Evolutionary conservation across 2,329 filamentous ascomycete species (phyloP).

Genomic region (Penicillium decumbens): DNA sequence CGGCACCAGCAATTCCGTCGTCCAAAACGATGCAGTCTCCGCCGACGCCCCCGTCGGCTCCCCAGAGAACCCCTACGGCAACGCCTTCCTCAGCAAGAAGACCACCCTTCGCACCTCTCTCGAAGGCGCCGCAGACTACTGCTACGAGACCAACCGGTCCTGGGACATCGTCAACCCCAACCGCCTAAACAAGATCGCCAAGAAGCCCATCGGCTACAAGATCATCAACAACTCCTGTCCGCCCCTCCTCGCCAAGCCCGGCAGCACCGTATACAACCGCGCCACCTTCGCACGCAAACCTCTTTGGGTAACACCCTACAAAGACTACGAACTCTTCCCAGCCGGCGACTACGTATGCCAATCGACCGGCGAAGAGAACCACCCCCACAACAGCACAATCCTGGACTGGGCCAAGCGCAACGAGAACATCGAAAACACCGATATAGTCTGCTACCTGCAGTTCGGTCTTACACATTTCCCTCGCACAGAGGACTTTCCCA

Average conservation of each 20-base stretch:
- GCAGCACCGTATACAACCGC: conserved; percentile 54
- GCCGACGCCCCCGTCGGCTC: conserved; percentile 56
- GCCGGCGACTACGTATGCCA: conserved; percentile 60
- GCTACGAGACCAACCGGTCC: conserved; percentile 45
- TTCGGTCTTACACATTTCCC: conserved; percentile 55
- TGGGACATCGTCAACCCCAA: conserved; percentile 30
- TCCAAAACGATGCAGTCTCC: conserved; percentile 37
- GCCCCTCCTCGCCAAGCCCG: conserved; percentile 46
- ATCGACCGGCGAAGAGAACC: conserved; percentile 42
- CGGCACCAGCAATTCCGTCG: conserved; percentile 73
- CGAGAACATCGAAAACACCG: conserved; percentile 52
- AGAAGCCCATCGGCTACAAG: conserved; percentile 27
- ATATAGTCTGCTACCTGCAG: conserved; percentile 55
- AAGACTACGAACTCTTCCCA: conserved; percentile 56
- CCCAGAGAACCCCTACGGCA: conserved; percentile 64
- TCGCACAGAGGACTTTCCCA: conserved; percentile 52
- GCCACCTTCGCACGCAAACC: conserved; percentile 57
- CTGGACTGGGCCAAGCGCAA: conserved; percentile 39
- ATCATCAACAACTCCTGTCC: conserved; percentile 29
- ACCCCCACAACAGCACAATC: conserved; percentile 45
- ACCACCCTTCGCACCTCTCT: conserved; percentile 40
- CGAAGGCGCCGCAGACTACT: conserved; percentile 49
- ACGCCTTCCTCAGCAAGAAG: conserved; percentile 57
- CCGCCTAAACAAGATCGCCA: conserved; percentile 20
- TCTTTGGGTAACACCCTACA: conserved; percentile 55